Evolutionary conservation across 2,329 filamentous ascomycete species (phyloP).

Genomic region (Colletotrichum spaethianum): DNA sequence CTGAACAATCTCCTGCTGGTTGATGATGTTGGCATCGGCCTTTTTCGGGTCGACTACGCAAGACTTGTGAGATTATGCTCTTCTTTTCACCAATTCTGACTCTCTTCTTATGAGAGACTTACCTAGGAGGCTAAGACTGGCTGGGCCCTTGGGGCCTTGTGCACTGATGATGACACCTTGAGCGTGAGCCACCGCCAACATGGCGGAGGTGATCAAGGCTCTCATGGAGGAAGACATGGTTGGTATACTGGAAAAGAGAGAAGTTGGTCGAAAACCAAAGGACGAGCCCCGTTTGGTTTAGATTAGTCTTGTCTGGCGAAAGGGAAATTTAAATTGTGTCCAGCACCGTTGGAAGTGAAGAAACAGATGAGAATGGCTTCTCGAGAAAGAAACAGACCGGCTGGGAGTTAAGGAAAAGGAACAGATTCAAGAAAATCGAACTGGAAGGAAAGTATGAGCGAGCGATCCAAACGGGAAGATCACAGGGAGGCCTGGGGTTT

Average conservation of each 20-base stretch:
- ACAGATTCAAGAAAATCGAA: conserved; percentile 1
- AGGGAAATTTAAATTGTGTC: conserved; percentile 26
- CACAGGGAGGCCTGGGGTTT: conserved; percentile 33
- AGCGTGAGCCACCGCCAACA: conserved; percentile 54
- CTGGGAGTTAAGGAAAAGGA: conserved; percentile 4
- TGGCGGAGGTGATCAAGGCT: conserved; percentile 51
- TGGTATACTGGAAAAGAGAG: conserved; percentile 44
- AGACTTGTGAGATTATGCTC: conserved; percentile 66
- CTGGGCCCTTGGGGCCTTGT: conserved; percentile 60
- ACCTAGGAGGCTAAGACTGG: conserved; percentile 65
- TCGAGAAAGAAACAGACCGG: conserved; percentile 34
- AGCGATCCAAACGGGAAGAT: conserved; percentile 38
- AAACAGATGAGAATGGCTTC: conserved; percentile 26
- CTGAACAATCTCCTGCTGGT: conserved; percentile 65
- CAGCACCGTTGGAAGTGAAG: conserved; percentile 29
- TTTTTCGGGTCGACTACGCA: conserved; percentile 75
- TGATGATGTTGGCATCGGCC: conserved; percentile 75
- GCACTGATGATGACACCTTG: conserved; percentile 65
- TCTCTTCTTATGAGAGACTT: conserved; percentile 24
- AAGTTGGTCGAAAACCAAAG: conserved; percentile 40
- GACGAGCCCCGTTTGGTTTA: conserved; percentile 40
- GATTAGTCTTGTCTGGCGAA: conserved; percentile 18
- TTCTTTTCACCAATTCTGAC: conserved; percentile 58
- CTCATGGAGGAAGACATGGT: conserved; percentile 54
- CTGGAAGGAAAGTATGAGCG: conserved; percentile 38